Evolutionary conservation across 345 rosid genomes (phyloP).

Genomic region (Sisymbrium irio): DNA sequence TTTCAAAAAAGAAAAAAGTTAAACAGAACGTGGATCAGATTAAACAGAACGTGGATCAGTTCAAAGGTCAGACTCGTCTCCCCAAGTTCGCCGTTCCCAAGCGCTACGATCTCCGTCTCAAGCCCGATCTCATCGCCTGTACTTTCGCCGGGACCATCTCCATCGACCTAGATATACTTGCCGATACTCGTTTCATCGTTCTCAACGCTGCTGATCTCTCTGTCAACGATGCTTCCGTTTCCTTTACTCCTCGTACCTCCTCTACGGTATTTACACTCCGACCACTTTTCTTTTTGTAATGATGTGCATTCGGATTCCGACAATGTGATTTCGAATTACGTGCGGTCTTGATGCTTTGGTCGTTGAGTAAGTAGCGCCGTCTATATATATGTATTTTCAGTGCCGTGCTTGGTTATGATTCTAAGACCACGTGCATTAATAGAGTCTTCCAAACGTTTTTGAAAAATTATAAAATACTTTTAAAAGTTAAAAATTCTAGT

Average conservation of each 20-base stretch:
- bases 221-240: conserved; percentile 46
- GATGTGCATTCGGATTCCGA: neutral
- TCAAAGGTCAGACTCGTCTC: conserved; percentile 79
- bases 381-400: too few species aligned
- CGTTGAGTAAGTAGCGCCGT: too few species aligned
- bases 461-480: too few species aligned
- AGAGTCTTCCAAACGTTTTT: too few species aligned
- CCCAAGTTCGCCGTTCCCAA: conserved; percentile 83
- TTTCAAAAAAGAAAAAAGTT: too few species aligned
- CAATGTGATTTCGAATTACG: conserved; percentile 2
- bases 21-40: too few species aligned
- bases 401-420: too few species aligned
- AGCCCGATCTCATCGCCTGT: conserved; percentile 74
- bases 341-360: neutral
- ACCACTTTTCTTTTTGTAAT: neutral
- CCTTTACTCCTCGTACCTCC: conserved; percentile 52
- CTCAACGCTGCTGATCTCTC: conserved; percentile 93
- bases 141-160: conserved; percentile 64
- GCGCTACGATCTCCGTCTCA: conserved; percentile 73
- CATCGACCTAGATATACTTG: conserved; percentile 57
- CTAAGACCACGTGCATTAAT: too few species aligned
- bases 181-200: conserved; percentile 65
- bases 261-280: conserved; percentile 46
- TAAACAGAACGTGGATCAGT: too few species aligned
- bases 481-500: too few species aligned